Evolutionary conservation across 768 basidiomycete genomes (phyloP), one percentile per base, ranked within the genome.

Genomic region (Boletus subparvulus): DNA sequence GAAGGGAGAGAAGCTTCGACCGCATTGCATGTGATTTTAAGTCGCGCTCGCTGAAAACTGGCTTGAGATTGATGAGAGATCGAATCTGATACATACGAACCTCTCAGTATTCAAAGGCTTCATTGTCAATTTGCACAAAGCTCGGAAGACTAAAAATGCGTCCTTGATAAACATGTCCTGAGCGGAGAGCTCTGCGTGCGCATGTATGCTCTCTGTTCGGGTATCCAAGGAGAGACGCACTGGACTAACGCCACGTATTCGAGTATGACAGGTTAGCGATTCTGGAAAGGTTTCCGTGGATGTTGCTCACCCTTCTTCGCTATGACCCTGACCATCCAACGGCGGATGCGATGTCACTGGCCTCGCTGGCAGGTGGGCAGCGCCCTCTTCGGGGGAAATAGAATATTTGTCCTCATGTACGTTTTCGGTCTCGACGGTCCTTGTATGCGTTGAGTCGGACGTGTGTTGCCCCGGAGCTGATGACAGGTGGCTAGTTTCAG

Each of bases 121-220:
- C 95, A 98, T 98, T 10, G 94, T 95, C 61, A 98, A 77, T 70
- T 98, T 98, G 78, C 97, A 98, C 12, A 99, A 78, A 0, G 97
- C 95, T 45, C 97, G 83, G 75, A 98, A 96, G 37, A 99, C 96
- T 58, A 99, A 82, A 78, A 98, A 99, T 0, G 97, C 94, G 68
- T 99, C 97, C 69, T 98, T 98, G 68, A 97, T 82, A 70, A 94
- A 96, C 53, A 98, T 75, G 63, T 99, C 96, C 50, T 90, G 86
- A n/a, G 81, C 78, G 19, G 86, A 84, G 53, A 94, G 76, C 50
- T 80, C 82, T 59, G 75, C 75, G 51, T 59, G 68, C 57, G 61
- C 30, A 43, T 70, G 49, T 66, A 53, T 28, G 52, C 54, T 52
- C 43, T 68, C 62, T 24, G 45, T 13, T 39, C 8, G 45, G 9